Evolutionary conservation across 2,329 filamentous ascomycete species (phyloP).

Genomic region (Pseudocercospora fuligena): DNA sequence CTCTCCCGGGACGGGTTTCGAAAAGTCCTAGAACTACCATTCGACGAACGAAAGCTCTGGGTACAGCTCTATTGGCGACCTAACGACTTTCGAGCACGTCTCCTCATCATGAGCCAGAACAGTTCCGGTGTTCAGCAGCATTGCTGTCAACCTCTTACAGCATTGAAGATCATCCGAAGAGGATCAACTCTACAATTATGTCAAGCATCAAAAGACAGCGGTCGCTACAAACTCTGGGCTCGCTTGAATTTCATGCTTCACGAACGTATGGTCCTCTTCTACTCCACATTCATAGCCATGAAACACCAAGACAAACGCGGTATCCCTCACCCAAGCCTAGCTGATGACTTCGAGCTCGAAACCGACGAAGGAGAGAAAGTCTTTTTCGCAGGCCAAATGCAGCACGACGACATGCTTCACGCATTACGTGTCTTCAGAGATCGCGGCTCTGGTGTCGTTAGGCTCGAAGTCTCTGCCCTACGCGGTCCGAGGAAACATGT

Average conservation of each 20-base stretch:
- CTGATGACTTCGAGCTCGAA: slow-evolving; percentile 57
- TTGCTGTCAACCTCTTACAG: slow-evolving; percentile 58
- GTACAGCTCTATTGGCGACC: slow-evolving; percentile 52
- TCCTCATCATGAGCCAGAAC: slow-evolving; percentile 57
- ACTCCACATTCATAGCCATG: slow-evolving; percentile 61
- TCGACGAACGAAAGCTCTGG: slow-evolving; percentile 52
- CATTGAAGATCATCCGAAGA: slow-evolving; percentile 49
- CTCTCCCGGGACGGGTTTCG: slow-evolving; percentile 45
- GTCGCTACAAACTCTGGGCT: slow-evolving; percentile 56
- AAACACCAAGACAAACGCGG: slow-evolving; percentile 58
- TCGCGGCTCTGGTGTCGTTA: slow-evolving; percentile 54
- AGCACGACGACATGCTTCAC: slow-evolving; percentile 58
- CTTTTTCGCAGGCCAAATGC: slow-evolving; percentile 58
- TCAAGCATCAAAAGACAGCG: slow-evolving; percentile 40
- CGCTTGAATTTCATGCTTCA: slow-evolving; percentile 59
- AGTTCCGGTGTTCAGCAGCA: slow-evolving; percentile 46
- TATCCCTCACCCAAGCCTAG: slow-evolving; percentile 42
- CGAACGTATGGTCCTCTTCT: slow-evolving; percentile 64
- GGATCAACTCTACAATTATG: slow-evolving; percentile 46
- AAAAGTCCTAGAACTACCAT: slow-evolving; percentile 49
- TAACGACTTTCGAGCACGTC: slow-evolving; percentile 57
- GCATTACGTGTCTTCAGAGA: slow-evolving; percentile 61
- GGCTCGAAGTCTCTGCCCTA: slow-evolving; percentile 62
- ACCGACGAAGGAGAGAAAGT: slow-evolving; percentile 46
- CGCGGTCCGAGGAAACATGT: slow-evolving; percentile 58